Evolutionary conservation across 768 basidiomycete genomes (phyloP).

Genomic region (Cystoderma amianthinum): DNA sequence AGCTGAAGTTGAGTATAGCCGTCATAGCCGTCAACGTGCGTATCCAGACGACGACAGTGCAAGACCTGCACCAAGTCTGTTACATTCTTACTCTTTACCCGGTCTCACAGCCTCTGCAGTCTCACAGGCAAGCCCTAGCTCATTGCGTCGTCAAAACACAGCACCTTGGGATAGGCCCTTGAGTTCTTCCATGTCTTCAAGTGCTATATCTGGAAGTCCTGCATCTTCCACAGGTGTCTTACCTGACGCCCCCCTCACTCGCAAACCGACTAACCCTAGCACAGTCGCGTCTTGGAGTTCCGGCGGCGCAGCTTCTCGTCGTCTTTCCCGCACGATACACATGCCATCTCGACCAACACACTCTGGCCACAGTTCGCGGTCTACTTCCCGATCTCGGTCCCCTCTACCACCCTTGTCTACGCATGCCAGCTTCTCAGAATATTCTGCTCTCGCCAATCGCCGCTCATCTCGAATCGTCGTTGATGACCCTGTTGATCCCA

Average conservation of each 20-base stretch:
- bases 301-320: constrained; percentile 57
- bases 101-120: constrained; percentile 60
- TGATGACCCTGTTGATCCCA: constrained; percentile 83
- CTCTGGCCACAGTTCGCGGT: constrained; percentile 84
- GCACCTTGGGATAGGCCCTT: constrained; percentile 62
- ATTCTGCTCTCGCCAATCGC: constrained; percentile 49
- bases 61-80: constrained; percentile 32
- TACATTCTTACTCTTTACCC: constrained; percentile 48
- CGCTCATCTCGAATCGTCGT: constrained; percentile 78
- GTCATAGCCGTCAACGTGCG: constrained; percentile 74
- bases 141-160: constrained; percentile 58
- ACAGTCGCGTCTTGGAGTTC: constrained; percentile 49
- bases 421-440: constrained; percentile 61
- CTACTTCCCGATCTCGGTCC: constrained; percentile 91
- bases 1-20: constrained; percentile 59
- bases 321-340: constrained; percentile 82
- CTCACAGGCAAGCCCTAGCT: constrained; percentile 59
- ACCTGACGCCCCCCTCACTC: constrained; percentile 59
- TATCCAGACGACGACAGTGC: constrained; percentile 38
- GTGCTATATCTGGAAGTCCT: constrained; percentile 50
- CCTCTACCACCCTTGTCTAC: constrained; percentile 71
- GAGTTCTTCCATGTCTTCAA: constrained; percentile 49
- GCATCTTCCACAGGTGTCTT: constrained; percentile 52
- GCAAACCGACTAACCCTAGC: constrained; percentile 46
- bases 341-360: constrained; percentile 59